Conservation (phyloP, 768 basidiomycete species). For the Tylopilus subfusipes region DNA sequence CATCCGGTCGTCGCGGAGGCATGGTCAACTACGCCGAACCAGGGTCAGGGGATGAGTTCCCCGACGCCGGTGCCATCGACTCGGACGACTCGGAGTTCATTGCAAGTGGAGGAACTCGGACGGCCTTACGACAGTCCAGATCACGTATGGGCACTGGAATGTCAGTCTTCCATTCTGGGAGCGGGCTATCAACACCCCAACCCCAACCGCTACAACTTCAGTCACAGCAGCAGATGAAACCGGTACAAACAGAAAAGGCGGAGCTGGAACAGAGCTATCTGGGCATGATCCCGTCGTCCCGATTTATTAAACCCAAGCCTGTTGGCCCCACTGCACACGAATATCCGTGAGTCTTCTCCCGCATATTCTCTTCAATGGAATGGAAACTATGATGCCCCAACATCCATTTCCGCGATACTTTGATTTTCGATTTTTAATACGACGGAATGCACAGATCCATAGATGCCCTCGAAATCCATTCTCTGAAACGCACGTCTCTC, state of each 20-base stretch:
- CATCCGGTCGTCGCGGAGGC: constrained; percentile 58
- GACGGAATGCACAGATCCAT: constrained; percentile 45
- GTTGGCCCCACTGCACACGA: constrained; percentile 62
- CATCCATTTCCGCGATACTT: constrained; percentile 18
- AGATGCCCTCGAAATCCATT: constrained; percentile 63
- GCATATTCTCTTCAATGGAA: constrained; percentile 1
- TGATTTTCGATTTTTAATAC: constrained; percentile 17
- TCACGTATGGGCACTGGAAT: constrained; percentile 46
- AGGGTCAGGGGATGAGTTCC: constrained; percentile 76
- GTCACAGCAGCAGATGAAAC: constrained; percentile 18
- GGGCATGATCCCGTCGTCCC: constrained; percentile 78
- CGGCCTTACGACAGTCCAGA: constrained; percentile 48
- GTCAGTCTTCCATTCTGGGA: constrained; percentile 52
- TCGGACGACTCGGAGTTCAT: constrained; percentile 83
- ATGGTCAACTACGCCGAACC: constrained; percentile 85
- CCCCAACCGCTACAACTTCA: constrained; percentile 21
- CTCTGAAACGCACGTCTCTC: constrained; percentile 50
- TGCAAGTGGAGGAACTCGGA: constrained; percentile 60
- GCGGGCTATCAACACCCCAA: constrained; percentile 39
- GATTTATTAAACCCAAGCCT: constrained; percentile 62
- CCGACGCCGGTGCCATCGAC: constrained; percentile 77
- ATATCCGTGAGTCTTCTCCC: constrained; percentile 60
- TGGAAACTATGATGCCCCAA: constrained; percentile 4
- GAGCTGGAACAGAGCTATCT: constrained; percentile 88
- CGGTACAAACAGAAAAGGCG: constrained; percentile 41